phyloP scores from a whole-genome alignment of 345 rosid species.

The Eucalyptus caleyi region DNA sequence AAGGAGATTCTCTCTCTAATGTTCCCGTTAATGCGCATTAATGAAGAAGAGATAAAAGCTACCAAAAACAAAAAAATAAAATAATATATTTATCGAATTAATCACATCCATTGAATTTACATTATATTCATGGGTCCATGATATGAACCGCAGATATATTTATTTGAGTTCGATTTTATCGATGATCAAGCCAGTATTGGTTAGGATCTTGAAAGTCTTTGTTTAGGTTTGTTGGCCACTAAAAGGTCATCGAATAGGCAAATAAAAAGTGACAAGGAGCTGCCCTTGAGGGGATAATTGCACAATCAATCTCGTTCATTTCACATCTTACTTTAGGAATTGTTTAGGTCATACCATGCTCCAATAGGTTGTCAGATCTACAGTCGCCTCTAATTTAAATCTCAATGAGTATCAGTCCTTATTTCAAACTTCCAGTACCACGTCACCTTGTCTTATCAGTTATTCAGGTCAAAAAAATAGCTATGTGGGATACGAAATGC shows the following conservation, averaged over 20 bases:
- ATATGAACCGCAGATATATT: no score
- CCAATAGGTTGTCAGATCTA: neutral
- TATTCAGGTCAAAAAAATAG: neutral
- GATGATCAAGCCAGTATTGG: rapidly evolving
- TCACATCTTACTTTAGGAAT: neutral
- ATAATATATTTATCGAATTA: neutral
- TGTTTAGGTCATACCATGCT: neutral
- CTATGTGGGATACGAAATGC: rapidly evolving
- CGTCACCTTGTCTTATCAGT: neutral
- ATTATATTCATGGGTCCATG: rapidly evolving
- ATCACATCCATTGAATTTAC: neutral
- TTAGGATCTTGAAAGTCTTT: rapidly evolving
- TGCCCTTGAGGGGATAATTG: neutral
- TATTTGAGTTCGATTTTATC: no score
- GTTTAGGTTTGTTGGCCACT: no score
- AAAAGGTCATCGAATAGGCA: no score
- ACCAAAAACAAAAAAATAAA: neutral
- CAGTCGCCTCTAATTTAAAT: neutral
- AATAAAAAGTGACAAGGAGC: neutral
- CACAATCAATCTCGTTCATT: neutral
- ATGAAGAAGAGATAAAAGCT: neutral
- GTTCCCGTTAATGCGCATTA: neutral
- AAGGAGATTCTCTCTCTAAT: neutral
- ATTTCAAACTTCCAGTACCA: rapidly evolving
- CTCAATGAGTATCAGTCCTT: rapidly evolving